A percentile compares a stretch with the other conserved stretches of the same genome.
Evolutionary conservation across 176 grass and related monocot species (phyloP).

Genomic region (Puccinellia tenuiflora): DNA sequence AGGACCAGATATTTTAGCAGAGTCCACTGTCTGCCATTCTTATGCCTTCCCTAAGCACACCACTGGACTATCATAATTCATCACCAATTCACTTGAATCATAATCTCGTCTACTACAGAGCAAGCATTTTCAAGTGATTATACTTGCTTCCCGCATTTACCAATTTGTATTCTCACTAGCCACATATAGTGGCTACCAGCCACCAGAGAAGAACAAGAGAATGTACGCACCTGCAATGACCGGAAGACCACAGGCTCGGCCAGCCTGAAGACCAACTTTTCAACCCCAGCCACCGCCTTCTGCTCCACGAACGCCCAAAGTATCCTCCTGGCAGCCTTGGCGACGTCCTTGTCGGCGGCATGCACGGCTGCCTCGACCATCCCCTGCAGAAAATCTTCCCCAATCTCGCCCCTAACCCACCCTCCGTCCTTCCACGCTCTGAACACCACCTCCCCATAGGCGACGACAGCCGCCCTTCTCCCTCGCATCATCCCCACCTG

Average conservation of each 20-base stretch:
- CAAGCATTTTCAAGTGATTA: neutral
- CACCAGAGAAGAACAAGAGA: conserved; percentile 5
- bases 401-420: conserved; percentile 51
- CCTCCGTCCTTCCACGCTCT: conserved; percentile 65
- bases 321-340: conserved; percentile 56
- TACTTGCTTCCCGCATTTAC: neutral
- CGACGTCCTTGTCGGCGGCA: conserved; percentile 42
- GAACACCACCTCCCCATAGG: conserved; percentile 79
- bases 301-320: conserved; percentile 59
- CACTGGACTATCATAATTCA: neutral
- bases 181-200: neutral
- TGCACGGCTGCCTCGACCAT: conserved; percentile 68
- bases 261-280: conserved; percentile 72
- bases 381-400: conserved; percentile 64
- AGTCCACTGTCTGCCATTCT: no score
- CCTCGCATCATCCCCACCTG: conserved; percentile 55
- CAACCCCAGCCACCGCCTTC: conserved; percentile 57
- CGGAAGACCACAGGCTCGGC: conserved; percentile 83
- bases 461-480: conserved; percentile 65
- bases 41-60: no score
- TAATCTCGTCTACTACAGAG: neutral
- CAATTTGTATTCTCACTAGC: neutral
- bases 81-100: neutral
- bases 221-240: conserved; percentile 62
- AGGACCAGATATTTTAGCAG: neutral